phyloP scores from a whole-genome alignment of 73 alveolate species.

The Paramecium sexaurelia region DNA sequence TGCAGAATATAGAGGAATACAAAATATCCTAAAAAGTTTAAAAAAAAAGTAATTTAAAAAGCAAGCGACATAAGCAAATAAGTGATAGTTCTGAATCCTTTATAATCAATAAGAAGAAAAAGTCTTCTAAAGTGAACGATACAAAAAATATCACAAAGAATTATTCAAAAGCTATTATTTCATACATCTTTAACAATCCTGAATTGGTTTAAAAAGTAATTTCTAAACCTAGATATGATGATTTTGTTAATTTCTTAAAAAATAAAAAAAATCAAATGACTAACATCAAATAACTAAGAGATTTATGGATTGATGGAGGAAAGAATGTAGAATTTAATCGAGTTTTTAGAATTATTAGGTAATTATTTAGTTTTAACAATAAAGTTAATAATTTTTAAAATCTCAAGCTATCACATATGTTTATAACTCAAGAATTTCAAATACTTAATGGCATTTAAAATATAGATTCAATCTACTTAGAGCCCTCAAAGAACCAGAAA shows the following conservation, averaged over 20 bases:
- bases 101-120: background rate
- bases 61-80: background rate
- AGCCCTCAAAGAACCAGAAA: conserved; percentile 21
- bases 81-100: conserved; percentile 30
- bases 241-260: background rate
- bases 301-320: conserved; percentile 21
- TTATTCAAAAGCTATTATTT: conserved; percentile 54
- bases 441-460: conserved; percentile 30
- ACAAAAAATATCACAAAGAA: conserved; percentile 57
- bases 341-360: conserved; percentile 40
- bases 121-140: conserved; percentile 19
- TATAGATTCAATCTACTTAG: conserved; percentile 20
- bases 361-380: background rate
- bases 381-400: background rate
- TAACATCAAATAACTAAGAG: background rate
- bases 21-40: background rate
- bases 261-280: background rate
- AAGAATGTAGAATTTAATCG: background rate
- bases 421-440: conserved; percentile 24
- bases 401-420: conserved; percentile 9
- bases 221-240: background rate
- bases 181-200: conserved; percentile 35
- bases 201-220: background rate
- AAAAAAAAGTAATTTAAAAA: background rate
- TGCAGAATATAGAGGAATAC: background rate